phyloP scores from a whole-genome alignment of 805 yeast species.

The Ogataea siamensis region DNA sequence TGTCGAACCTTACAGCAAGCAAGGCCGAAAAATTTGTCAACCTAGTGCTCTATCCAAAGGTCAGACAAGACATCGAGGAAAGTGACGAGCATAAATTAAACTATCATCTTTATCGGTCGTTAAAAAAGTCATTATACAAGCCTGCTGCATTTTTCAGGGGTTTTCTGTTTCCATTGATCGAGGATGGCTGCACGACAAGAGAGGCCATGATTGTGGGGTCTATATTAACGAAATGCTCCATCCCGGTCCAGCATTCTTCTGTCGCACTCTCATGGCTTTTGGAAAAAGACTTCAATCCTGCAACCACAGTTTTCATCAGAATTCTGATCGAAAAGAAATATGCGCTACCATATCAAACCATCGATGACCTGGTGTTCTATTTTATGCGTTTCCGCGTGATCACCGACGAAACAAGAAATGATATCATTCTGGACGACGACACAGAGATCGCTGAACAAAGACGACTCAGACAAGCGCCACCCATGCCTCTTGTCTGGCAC shows the following conservation, averaged over 20 bases:
- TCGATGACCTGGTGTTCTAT: constrained; percentile 90
- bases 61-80: constrained; percentile 67
- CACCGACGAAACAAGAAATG: constrained; percentile 35
- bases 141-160: constrained; percentile 99
- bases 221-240: constrained; percentile 80
- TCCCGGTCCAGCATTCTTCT: constrained; percentile 93
- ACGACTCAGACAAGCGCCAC: constrained; percentile 40
- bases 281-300: constrained; percentile 81
- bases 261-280: constrained; percentile 87
- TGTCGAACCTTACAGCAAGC: constrained; percentile 80
- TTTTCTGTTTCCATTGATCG: constrained; percentile 85
- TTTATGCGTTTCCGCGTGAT: constrained; percentile 85
- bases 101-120: constrained; percentile 88
- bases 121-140: constrained; percentile 90
- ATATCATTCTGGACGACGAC: constrained; percentile 24
- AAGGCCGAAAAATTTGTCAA: constrained; percentile 86
- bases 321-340: constrained; percentile 90
- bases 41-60: constrained; percentile 64
- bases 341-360: constrained; percentile 94
- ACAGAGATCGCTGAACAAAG: constrained; percentile 33
- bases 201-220: constrained; percentile 97
- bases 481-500: constrained; percentile 95
- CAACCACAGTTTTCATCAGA: constrained; percentile 86
- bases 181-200: constrained; percentile 82
- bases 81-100: constrained; percentile 76